These are phyloP conservation scores for Blastomyces silverae DNA, from an alignment of 2,329 filamentous ascomycete species.

Conservation along the genomic window DNA sequence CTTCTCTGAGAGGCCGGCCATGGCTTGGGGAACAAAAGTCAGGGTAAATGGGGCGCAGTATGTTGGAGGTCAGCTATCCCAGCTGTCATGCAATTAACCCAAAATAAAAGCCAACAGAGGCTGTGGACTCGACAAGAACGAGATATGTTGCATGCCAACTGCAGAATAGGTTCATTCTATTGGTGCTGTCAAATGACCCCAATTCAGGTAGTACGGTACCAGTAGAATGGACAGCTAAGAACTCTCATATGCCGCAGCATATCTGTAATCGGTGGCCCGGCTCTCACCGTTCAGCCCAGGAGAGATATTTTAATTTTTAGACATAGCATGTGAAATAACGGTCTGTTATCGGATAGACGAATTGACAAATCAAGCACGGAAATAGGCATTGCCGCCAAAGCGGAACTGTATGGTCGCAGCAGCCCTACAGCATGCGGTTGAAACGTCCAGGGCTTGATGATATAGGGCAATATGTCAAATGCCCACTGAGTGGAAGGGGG, in stretches of 20 bases:
- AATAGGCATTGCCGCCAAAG: not conserved
- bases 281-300: not conserved
- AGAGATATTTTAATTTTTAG: not conserved
- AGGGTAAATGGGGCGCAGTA: not conserved
- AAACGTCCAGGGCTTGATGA: not conserved
- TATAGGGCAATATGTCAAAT: not conserved
- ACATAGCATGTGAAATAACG: not conserved
- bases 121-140: not conserved
- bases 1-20: not conserved
- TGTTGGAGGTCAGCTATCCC: not conserved
- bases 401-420: not conserved
- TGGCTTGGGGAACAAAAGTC: not conserved
- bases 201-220: not conserved
- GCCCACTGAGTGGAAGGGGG: not conserved
- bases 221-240: not conserved
- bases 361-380: not conserved
- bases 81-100: not conserved
- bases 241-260: not conserved
- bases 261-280: not conserved
- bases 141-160: not conserved
- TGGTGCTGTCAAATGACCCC: constrained; percentile 2
- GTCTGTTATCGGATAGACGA: not conserved
- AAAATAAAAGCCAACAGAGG: not conserved
- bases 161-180: not conserved
- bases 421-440: not conserved